A percentile compares a stretch with the other conserved stretches of the same genome.
These are phyloP conservation scores for Salinomyces thailandicus DNA, from an alignment of 2,329 filamentous ascomycete genomes.

Conservation along the genomic window DNA sequence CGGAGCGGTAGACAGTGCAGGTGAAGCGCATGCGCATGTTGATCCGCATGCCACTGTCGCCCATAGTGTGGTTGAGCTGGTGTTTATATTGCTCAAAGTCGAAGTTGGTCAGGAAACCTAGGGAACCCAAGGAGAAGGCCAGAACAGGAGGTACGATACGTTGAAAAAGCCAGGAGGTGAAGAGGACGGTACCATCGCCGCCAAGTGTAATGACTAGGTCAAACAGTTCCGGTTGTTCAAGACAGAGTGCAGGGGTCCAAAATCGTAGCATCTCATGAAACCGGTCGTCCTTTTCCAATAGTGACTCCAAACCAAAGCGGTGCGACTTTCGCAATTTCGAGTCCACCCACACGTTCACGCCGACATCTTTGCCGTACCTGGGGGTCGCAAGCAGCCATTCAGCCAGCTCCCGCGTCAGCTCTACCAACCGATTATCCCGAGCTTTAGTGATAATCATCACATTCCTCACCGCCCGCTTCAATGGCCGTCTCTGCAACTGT, in stretches of 20 bases:
- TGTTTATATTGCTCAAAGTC: slow-evolving; percentile 80
- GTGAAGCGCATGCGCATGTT: slow-evolving; percentile 98
- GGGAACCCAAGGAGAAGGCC: slow-evolving; percentile 71
- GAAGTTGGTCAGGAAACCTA: slow-evolving; percentile 83
- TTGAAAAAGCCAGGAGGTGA: slow-evolving; percentile 88
- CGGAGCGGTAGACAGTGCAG: slow-evolving; percentile 80
- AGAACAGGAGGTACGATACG: slow-evolving; percentile 75
- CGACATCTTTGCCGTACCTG: slow-evolving; percentile 78
- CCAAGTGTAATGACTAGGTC: slow-evolving; percentile 85
- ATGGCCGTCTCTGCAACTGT: slow-evolving; percentile 59
- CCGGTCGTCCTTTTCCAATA: slow-evolving; percentile 62
- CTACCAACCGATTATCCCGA: slow-evolving; percentile 84
- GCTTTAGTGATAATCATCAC: slow-evolving; percentile 99
- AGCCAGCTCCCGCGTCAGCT: slow-evolving; percentile 75
- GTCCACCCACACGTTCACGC: slow-evolving; percentile 96
- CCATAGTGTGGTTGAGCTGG: slow-evolving; percentile 82
- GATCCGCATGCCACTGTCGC: slow-evolving; percentile 88
- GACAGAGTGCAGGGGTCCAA: slow-evolving; percentile 94
- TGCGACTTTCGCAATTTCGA: slow-evolving; percentile 81
- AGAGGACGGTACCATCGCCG: slow-evolving; percentile 77
- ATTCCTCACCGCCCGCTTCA: slow-evolving; percentile 82
- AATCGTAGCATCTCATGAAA: slow-evolving; percentile 81
- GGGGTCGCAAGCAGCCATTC: slow-evolving; percentile 83
- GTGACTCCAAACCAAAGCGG: slow-evolving; percentile 67
- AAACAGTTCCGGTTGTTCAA: slow-evolving; percentile 86